phyloP scores from a whole-genome alignment of 257 asterid genomes.

The Parsonsia alboflavescens region DNA sequence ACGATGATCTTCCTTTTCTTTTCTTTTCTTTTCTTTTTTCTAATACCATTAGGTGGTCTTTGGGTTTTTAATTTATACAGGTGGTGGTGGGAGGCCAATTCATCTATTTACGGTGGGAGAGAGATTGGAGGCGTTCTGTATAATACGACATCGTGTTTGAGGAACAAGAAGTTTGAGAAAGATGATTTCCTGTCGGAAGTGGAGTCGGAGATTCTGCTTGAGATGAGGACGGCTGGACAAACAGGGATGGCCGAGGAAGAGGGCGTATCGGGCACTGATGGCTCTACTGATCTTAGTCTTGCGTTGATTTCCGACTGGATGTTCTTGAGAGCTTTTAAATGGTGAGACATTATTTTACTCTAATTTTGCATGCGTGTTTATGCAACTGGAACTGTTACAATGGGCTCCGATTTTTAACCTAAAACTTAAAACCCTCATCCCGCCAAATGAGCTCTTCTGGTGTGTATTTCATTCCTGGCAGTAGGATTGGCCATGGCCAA shows the following conservation, averaged over 20 bases:
- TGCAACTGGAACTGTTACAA: not conserved
- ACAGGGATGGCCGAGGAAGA: slow-evolving; percentile 24
- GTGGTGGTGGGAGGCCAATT: slow-evolving; percentile 51
- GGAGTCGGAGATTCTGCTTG: slow-evolving; percentile 23
- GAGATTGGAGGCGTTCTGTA: slow-evolving; percentile 14
- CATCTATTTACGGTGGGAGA: slow-evolving; percentile 26
- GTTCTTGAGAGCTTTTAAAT: slow-evolving; percentile 61
- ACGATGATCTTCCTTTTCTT: not conserved
- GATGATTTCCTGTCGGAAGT: slow-evolving; percentile 1
- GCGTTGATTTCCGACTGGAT: slow-evolving; percentile 76
- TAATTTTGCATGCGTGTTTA: not conserved
- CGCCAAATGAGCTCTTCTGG: not conserved
- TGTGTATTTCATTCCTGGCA: not conserved
- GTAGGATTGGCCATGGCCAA: not conserved
- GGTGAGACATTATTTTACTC: slow-evolving; percentile 32
- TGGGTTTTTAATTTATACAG: slow-evolving; percentile 22
- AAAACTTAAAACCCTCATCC: not conserved
- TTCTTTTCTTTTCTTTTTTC: not conserved
- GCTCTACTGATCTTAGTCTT: slow-evolving; percentile 19
- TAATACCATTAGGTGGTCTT: not conserved
- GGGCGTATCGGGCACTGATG: slow-evolving; percentile 23
- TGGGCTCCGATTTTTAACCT: not conserved
- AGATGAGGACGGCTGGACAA: slow-evolving; percentile 41
- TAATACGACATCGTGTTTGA: not conserved
- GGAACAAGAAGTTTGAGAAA: slow-evolving; percentile 7